phyloP scores from a whole-genome alignment of 1,284 basidiomycete species.

The Veloboletus limbatus region DNA sequence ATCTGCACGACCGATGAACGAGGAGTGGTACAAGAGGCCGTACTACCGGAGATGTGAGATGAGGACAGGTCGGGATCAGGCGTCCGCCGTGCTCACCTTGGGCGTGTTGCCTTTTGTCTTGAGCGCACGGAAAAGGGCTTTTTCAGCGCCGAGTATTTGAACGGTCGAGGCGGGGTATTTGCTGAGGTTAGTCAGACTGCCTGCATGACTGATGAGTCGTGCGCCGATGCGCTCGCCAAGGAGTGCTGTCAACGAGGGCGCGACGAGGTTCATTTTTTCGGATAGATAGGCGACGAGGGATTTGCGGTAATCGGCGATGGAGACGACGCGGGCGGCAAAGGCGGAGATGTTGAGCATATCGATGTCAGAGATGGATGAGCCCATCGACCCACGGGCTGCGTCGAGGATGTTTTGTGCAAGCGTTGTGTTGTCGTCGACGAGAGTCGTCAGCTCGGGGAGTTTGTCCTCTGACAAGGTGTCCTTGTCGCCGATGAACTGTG shows the following conservation, averaged over 20 bases:
- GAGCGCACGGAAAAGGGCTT: slow-evolving; percentile 95
- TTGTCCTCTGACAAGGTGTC: slow-evolving; percentile 73
- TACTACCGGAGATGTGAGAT: slow-evolving; percentile 50
- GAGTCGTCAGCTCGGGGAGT: slow-evolving; percentile 76
- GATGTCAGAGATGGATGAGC: slow-evolving; percentile 87
- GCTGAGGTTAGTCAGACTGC: slow-evolving; percentile 93
- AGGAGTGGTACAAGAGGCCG: slow-evolving; percentile 89
- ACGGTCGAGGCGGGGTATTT: slow-evolving; percentile 99
- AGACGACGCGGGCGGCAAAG: slow-evolving; percentile 90
- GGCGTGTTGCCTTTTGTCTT: slow-evolving; percentile 99
- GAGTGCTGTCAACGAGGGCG: slow-evolving; percentile 92
- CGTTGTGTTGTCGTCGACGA: slow-evolving; percentile 86
- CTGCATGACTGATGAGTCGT: slow-evolving; percentile 95
- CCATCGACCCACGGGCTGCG: slow-evolving; percentile 94
- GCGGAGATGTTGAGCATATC: slow-evolving; percentile 96
- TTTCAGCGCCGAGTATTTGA: slow-evolving; percentile 97
- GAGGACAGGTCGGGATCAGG: not conserved
- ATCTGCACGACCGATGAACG: slow-evolving; percentile 94
- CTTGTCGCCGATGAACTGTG: slow-evolving; percentile 91
- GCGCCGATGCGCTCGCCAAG: slow-evolving; percentile 96
- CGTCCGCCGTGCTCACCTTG: slow-evolving; percentile 57
- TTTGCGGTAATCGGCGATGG: slow-evolving; percentile 92
- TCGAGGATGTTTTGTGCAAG: slow-evolving; percentile 94
- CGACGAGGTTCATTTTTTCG: slow-evolving; percentile 98
- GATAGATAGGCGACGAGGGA: slow-evolving; percentile 86